phyloP scores from a whole-genome alignment of 768 basidiomycete genomes.

The Boletus rufocinnamomeus region DNA sequence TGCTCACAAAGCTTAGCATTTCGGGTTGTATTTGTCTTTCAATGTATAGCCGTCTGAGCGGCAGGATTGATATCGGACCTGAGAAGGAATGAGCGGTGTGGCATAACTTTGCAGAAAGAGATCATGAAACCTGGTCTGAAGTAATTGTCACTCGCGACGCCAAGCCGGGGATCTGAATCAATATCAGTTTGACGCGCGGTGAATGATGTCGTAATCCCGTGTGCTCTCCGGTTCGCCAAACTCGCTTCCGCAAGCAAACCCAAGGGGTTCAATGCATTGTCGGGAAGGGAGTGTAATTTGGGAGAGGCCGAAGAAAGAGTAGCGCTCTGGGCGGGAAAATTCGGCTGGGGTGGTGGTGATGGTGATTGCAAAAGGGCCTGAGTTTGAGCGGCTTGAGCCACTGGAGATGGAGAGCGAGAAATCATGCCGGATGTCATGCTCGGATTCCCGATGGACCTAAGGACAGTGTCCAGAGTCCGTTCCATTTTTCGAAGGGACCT shows the following conservation, averaged over 20 bases:
- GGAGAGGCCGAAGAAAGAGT: slow-evolving; percentile 57
- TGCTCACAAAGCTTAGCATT: slow-evolving; percentile 84
- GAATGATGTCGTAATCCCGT: slow-evolving; percentile 46
- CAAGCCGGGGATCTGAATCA: slow-evolving; percentile 53
- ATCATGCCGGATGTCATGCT: slow-evolving; percentile 75
- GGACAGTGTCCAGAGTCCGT: slow-evolving; percentile 86
- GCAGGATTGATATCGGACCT: slow-evolving; percentile 90
- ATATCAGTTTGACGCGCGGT: slow-evolving; percentile 40
- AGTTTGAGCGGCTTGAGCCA: slow-evolving; percentile 47
- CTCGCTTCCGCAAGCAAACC: slow-evolving; percentile 92
- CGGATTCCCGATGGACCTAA: slow-evolving; percentile 86
- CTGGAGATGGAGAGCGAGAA: slow-evolving; percentile 79
- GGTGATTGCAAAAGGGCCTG: slow-evolving; percentile 59
- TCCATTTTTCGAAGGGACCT: slow-evolving; percentile 90
- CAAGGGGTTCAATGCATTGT: slow-evolving; percentile 89
- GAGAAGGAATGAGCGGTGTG: slow-evolving; percentile 9
- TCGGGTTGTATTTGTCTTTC: slow-evolving; percentile 91
- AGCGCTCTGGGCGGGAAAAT: slow-evolving; percentile 26
- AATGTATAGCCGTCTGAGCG: slow-evolving; percentile 79
- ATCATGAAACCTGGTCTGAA: slow-evolving; percentile 79
- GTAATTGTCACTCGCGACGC: slow-evolving; percentile 85
- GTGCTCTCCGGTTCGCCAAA: slow-evolving; percentile 68
- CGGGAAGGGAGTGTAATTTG: slow-evolving; percentile 87
- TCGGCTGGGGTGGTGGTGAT: slow-evolving; percentile 49
- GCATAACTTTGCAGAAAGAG: neutral